Evolutionary conservation across 1,284 basidiomycete genomes (phyloP), one percentile per base, ranked within the genome.

Genomic region (Papiliotrema fonsecae): DNA sequence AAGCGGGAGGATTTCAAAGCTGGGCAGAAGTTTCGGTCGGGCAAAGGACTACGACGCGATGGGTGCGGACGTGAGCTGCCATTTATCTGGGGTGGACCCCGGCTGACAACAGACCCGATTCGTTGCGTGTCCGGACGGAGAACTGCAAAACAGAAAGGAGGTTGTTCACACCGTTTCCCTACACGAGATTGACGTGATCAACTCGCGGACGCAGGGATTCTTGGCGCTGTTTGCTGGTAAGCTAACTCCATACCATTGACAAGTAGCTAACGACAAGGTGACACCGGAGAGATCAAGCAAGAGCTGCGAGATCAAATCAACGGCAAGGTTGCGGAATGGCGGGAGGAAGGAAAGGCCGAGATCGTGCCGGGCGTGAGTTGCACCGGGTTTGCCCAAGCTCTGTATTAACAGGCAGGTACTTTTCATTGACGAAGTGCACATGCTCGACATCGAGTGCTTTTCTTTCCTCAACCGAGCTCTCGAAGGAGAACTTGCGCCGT

Each of bases 391-490:
- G n/a, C 36, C 31, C 36, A 11, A 24, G 3, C 14, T 14, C 24
- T 6, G 2, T 42, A 30, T 18, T 18, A 42, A n/a, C 13, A 5
- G 11, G 34, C 41, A 89, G 87, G 87, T 91, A 11, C 77, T 92
- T 16, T 91, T 92, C 76, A 91, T 91, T 59, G 88, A 91, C 70
- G 89, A 97, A 75, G 92, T 97, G 16, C 96, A 98, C 78, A 98
- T 98, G 94, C 84, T 98, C 56, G 94, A 98, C 72, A 96, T 98
- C 57, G 94, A 98, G 74, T 98, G 94, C 71, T 97, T 97, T 79
- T 96, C 92, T 7, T 98, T 94, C 81, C 78, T 98, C 55, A 98
- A 98, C 74, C 83, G 94, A 37, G 94, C 94, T 5, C 79, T 98
- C 41, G 94, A 98, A 70, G 86, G 85, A 56, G 93, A 96, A 58